phyloP scores from a whole-genome alignment of 1,139 yeast species.

The Saccharomycopsis hybrid region DNA sequence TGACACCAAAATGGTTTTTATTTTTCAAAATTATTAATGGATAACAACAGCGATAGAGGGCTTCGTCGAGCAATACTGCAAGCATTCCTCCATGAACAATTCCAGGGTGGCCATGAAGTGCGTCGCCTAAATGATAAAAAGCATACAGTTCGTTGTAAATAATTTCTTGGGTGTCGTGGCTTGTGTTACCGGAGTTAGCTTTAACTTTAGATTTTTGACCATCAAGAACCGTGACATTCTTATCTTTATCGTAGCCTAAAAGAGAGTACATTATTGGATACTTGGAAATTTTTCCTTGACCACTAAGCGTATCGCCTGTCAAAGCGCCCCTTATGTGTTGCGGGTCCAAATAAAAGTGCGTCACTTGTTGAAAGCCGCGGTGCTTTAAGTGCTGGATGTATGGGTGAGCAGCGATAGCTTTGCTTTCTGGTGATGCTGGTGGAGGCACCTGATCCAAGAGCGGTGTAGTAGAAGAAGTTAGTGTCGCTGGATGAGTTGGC shows the following conservation, averaged over 20 bases:
- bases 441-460: too few relatives aligned
- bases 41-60: conserved; percentile 80
- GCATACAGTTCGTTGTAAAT: conserved; percentile 47
- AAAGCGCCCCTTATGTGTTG: conserved; percentile 1
- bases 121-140: conserved; percentile 65
- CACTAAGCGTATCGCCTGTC: conserved; percentile 5
- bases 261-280: conserved; percentile 4
- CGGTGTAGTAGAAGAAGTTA: too few relatives aligned
- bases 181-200: not conserved
- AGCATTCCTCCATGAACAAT: conserved; percentile 82
- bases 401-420: conserved; percentile 5
- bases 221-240: too few relatives aligned
- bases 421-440: too few relatives aligned
- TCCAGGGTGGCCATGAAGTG: conserved; percentile 55
- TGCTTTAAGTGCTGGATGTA: not conserved
- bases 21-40: conserved; percentile 64
- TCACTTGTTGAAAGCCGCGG: conserved; percentile 2
- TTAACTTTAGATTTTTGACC: not conserved
- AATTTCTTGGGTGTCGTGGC: too few relatives aligned
- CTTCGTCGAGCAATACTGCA: conserved; percentile 81
- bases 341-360: conserved; percentile 6
- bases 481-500: too few relatives aligned
- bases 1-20: conserved; percentile 55
- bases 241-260: not conserved
- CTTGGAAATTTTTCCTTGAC: not conserved